Conservation (phyloP, 116 monocot species). For the Iris pallida region DNA sequence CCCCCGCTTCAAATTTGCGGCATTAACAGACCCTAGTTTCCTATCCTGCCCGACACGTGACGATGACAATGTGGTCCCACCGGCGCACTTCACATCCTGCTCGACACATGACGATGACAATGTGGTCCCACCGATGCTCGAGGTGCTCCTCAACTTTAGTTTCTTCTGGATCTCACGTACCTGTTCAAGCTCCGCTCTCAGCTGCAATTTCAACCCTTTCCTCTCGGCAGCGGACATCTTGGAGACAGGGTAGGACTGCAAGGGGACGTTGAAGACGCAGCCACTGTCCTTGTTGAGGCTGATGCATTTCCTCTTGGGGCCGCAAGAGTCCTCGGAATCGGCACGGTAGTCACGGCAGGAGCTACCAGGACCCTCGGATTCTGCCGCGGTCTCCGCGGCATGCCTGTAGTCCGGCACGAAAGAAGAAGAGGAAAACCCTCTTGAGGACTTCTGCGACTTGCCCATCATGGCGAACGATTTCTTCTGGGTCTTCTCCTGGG, state of each 20-base stretch:
- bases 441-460: slow-evolving; percentile 58
- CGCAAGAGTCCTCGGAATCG: slow-evolving; percentile 59
- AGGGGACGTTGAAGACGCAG: slow-evolving; percentile 38
- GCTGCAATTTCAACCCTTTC: slow-evolving; percentile 27
- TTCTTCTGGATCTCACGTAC: slow-evolving; percentile 48
- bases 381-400: slow-evolving; percentile 62
- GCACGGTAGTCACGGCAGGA: slow-evolving; percentile 29
- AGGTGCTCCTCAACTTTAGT: slow-evolving; percentile 26
- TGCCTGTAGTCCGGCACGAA: slow-evolving; percentile 69
- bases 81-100: slow-evolving; percentile 10
- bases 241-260: slow-evolving; percentile 33
- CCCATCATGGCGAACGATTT: slow-evolving; percentile 49
- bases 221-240: slow-evolving; percentile 33
- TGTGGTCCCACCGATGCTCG: slow-evolving; percentile 11
- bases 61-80: slow-evolving; percentile 34
- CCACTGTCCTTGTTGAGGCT: slow-evolving; percentile 36
- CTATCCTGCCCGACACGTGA: slow-evolving; percentile 25
- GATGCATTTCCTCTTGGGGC: slow-evolving; percentile 62
- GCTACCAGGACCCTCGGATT: slow-evolving; percentile 65
- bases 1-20: slow-evolving; percentile 20
- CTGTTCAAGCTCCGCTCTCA: slow-evolving; percentile 49
- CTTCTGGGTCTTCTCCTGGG: slow-evolving; percentile 13
- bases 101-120: slow-evolving; percentile 13
- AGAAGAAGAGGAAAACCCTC: slow-evolving; percentile 39
- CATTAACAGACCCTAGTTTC: slow-evolving; percentile 21